Percentiles rank a stretch among this genome's conserved stretches.
These are phyloP conservation scores for Diaporthe velutina DNA, from an alignment of 2,329 filamentous ascomycete species.

Conservation along the genomic window DNA sequence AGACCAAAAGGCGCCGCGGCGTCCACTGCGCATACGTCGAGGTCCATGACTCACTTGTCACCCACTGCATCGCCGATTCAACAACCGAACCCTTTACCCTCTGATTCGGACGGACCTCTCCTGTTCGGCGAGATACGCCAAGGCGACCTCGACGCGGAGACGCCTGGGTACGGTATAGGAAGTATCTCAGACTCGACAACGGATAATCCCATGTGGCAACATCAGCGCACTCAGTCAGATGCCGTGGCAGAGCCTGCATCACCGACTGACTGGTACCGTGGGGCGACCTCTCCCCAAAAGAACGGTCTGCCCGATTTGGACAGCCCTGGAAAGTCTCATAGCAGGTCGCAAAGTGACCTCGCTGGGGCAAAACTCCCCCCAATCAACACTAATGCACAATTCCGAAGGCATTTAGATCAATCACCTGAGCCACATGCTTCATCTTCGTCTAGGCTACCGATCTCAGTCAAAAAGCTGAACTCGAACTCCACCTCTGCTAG, in stretches of 20 bases:
- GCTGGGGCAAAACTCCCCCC: constrained; percentile 48
- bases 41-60: constrained; percentile 58
- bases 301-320: constrained; percentile 42
- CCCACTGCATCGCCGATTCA: constrained; percentile 47
- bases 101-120: constrained; percentile 58
- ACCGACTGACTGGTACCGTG: constrained; percentile 75
- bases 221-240: constrained; percentile 69
- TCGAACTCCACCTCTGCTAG: constrained; percentile 61
- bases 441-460: constrained; percentile 53
- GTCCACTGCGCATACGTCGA: constrained; percentile 54
- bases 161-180: constrained; percentile 73
- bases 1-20: constrained; percentile 60
- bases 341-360: constrained; percentile 72
- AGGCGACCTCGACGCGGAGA: constrained; percentile 65
- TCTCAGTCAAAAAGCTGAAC: constrained; percentile 54
- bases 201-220: constrained; percentile 60
- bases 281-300: constrained; percentile 47
- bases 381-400: constrained; percentile 34
- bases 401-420: constrained; percentile 36
- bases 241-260: constrained; percentile 71
- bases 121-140: constrained; percentile 82
- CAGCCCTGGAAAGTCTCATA: constrained; percentile 56
- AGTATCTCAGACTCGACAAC: constrained; percentile 81
- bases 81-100: constrained; percentile 49
- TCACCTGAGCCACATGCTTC: constrained; percentile 46